Percentiles rank a stretch among this genome's conserved stretches.
Conservation (phyloP, 208 protist genomes). For the Polymyxa betae region DNA sequence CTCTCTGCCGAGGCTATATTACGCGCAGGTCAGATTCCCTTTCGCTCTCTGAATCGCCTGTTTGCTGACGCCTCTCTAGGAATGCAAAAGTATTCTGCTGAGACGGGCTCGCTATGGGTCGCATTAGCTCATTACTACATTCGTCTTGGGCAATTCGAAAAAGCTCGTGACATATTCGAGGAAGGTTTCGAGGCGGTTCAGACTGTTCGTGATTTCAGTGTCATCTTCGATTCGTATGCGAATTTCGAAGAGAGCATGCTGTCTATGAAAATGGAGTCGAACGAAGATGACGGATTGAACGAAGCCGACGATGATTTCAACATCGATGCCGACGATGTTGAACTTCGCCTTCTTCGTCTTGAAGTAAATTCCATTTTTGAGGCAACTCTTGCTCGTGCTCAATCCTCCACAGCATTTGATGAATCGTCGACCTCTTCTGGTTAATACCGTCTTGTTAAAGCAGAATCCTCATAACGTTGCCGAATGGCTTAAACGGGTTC, state of each 20-base stretch:
- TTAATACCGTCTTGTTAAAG: constrained; percentile 77
- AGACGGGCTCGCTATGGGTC: constrained; percentile 83
- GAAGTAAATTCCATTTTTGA: constrained; percentile 18
- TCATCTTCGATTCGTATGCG: constrained; percentile 85
- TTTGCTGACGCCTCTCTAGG: background rate
- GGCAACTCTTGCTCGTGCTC: background rate
- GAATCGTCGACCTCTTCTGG: constrained; percentile 78
- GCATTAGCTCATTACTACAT: constrained; percentile 85
- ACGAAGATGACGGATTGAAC: constrained; percentile 21
- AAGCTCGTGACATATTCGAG: constrained; percentile 86
- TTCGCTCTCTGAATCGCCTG: background rate
- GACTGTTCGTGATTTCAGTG: constrained; percentile 82
- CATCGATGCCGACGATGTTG: constrained; percentile 58
- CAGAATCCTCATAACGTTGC: constrained; percentile 87
- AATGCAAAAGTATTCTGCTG: constrained; percentile 75
- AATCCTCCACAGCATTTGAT: constrained; percentile 62
- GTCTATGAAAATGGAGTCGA: constrained; percentile 64
- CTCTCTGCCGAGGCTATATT: constrained; percentile 15
- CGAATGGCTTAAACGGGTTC: constrained; percentile 83
- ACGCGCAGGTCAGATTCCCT: background rate
- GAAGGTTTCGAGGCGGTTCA: constrained; percentile 74
- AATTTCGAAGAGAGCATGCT: constrained; percentile 74
- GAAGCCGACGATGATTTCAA: constrained; percentile 61
- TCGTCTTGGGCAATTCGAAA: constrained; percentile 72
- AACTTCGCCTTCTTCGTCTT: constrained; percentile 48